These are phyloP conservation scores for Saccharomyces eubayanus DNA, from an alignment of 805 yeast species.

Conservation along the genomic window DNA sequence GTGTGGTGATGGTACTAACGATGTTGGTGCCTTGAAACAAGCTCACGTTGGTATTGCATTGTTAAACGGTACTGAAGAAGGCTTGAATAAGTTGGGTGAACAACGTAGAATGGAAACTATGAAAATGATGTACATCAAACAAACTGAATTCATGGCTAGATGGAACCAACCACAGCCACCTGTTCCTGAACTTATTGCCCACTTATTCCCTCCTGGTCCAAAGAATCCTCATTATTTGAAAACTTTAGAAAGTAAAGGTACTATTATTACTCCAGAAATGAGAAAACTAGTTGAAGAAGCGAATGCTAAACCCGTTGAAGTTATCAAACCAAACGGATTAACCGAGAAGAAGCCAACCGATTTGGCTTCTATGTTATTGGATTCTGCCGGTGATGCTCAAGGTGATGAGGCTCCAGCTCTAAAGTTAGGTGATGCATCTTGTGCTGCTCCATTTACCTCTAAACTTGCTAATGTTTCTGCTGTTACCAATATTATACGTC, in stretches of 20 bases:
- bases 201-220: conserved; percentile 93
- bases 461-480: conserved; percentile 87
- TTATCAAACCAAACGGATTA: conserved; percentile 24
- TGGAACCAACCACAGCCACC: conserved; percentile 84
- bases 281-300: conserved; percentile 50
- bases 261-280: conserved; percentile 67
- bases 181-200: conserved; percentile 82
- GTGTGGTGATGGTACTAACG: conserved; percentile 99
- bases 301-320: conserved; percentile 32
- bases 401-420: conserved; percentile 80
- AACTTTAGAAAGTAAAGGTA: conserved; percentile 80
- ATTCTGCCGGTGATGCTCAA: conserved; percentile 31
- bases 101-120: conserved; percentile 58
- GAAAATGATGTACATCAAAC: conserved; percentile 71
- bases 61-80: conserved; percentile 91
- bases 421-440: conserved; percentile 96
- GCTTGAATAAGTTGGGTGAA: conserved; percentile 82
- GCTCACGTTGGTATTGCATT: conserved; percentile 98
- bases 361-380: conserved; percentile 37
- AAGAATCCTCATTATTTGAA: conserved; percentile 77
- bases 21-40: conserved; percentile 97
- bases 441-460: conserved; percentile 97
- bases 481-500: conserved; percentile 88
- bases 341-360: conserved; percentile 36
- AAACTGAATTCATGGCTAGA: conserved; percentile 62